phyloP scores from a whole-genome alignment of 1,284 basidiomycete genomes.

The Irpex sp. region DNA sequence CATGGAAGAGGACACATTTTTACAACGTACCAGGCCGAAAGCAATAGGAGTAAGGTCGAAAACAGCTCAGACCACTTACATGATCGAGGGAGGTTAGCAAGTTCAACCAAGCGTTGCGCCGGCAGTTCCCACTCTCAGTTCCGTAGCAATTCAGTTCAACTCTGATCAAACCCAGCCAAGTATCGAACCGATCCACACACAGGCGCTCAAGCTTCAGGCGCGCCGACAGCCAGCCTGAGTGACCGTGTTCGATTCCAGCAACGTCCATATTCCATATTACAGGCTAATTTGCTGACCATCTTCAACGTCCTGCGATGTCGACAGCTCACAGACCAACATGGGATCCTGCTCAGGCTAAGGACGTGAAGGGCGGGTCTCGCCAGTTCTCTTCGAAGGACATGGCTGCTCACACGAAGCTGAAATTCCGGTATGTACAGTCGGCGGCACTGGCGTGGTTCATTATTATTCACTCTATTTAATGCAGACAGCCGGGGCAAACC shows the following conservation, averaged over 20 bases:
- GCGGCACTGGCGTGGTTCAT: neutral
- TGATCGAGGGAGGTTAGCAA: neutral
- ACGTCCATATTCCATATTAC: neutral
- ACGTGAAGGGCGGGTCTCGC: constrained; percentile 83
- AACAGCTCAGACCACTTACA: neutral
- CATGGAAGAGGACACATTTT: neutral
- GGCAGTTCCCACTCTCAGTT: neutral
- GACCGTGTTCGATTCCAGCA: neutral
- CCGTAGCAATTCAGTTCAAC: neutral
- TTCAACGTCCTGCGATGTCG: constrained; percentile 48
- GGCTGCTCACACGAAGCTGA: constrained; percentile 92
- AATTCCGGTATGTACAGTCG: constrained; percentile 67
- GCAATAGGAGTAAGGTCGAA: neutral
- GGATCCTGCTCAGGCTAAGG: constrained; percentile 84
- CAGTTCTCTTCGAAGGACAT: constrained; percentile 89
- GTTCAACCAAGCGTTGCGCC: neutral
- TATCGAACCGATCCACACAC: too few species aligned
- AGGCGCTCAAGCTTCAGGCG: too few species aligned
- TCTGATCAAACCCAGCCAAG: too few species aligned
- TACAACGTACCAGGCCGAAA: neutral
- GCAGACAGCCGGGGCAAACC: constrained; percentile 82
- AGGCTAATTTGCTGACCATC: neutral
- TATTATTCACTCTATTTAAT: constrained; percentile 3
- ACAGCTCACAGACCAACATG: constrained; percentile 89
- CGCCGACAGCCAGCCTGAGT: too few species aligned